Conservation (phyloP, 345 rosid species). For the Brassica carinata region DNA sequence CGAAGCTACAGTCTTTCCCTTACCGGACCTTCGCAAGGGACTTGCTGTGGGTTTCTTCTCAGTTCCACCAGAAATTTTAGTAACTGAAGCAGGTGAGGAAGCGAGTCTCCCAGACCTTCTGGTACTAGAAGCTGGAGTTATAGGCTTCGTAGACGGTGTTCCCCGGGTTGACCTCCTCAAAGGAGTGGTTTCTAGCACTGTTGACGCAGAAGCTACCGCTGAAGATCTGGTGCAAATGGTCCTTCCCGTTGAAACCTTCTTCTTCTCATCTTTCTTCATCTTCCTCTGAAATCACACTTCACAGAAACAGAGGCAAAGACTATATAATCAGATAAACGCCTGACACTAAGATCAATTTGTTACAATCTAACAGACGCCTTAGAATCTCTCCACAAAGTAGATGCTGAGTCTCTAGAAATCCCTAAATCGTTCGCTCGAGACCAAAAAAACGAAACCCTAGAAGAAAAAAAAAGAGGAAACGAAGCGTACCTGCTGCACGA, state of each 20-base stretch:
- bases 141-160: conserved; percentile 38
- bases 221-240: conserved; percentile 43
- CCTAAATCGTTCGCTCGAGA: conserved; percentile 15
- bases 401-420: neutral
- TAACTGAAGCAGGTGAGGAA: conserved; percentile 41
- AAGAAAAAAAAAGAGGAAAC: neutral
- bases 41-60: conserved; percentile 45
- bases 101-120: conserved; percentile 61
- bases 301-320: neutral
- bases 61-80: conserved; percentile 41
- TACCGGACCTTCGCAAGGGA: conserved; percentile 60
- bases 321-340: neutral
- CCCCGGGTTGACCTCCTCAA: conserved; percentile 61
- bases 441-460: conserved; percentile 1
- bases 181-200: conserved; percentile 35
- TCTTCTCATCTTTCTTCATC: conserved; percentile 47
- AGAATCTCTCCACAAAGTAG: neutral
- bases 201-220: conserved; percentile 16
- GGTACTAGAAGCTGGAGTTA: conserved; percentile 40
- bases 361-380: conserved; percentile 4
- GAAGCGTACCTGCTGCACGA: conserved; percentile 19
- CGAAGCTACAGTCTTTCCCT: conserved; percentile 50
- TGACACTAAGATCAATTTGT: neutral
- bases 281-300: conserved; percentile 16
- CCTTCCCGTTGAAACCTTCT: conserved; percentile 41